These are phyloP conservation scores for Leptographium procerum DNA, from an alignment of 2,329 filamentous ascomycete species.

Conservation along the genomic window DNA sequence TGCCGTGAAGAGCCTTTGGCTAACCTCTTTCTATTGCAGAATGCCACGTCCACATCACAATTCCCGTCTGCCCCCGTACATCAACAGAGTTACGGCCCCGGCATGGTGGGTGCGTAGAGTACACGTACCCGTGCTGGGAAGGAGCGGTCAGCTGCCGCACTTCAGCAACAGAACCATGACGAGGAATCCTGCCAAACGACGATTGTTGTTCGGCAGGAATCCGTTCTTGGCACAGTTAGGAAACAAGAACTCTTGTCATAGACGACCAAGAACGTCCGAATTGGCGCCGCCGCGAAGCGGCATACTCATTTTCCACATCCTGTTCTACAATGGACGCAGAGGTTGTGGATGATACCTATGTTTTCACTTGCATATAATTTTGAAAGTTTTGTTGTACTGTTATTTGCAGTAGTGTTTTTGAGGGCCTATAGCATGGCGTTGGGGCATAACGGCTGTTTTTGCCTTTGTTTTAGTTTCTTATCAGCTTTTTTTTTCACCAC, in stretches of 20 bases:
- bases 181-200: neutral
- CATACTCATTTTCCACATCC: neutral
- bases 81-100: conserved; percentile 44
- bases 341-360: neutral
- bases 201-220: neutral
- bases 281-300: neutral
- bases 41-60: conserved; percentile 28
- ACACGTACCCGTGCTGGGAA: neutral
- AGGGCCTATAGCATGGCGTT: neutral
- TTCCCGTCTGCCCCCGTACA: conserved; percentile 31
- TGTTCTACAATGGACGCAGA: neutral
- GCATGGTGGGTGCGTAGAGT: conserved; percentile 44
- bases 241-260: neutral
- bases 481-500: neutral
- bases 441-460: neutral
- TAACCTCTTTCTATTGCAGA: conserved; percentile 30
- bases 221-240: neutral
- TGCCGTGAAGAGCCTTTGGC: conserved; percentile 20
- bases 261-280: neutral
- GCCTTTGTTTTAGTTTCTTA: neutral
- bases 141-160: neutral
- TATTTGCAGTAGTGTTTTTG: neutral
- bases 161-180: neutral
- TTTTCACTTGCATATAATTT: neutral
- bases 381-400: neutral